Conservation (phyloP, 768 basidiomycete genomes). For the Psilocybe sp. region DNA sequence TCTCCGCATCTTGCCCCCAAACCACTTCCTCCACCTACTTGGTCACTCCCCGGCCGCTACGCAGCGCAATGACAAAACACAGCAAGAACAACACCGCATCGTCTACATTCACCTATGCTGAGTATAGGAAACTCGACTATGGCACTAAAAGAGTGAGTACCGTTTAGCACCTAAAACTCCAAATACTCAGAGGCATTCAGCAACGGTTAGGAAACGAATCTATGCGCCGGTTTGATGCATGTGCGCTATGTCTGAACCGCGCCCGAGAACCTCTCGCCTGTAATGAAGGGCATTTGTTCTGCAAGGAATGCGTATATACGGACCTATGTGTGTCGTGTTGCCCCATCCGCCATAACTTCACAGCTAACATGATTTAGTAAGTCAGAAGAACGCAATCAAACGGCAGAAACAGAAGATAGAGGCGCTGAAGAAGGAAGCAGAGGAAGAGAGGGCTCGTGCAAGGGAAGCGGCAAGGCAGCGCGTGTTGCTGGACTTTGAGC, state of each 20-base stretch:
- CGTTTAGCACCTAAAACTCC: background rate
- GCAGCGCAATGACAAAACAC: slow-evolving; percentile 70
- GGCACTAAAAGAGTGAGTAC: slow-evolving; percentile 69
- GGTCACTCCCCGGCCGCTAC: too few relatives aligned
- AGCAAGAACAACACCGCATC: slow-evolving; percentile 90
- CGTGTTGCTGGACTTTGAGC: slow-evolving; percentile 88
- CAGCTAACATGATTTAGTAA: slow-evolving; percentile 42
- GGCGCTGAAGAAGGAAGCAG: slow-evolving; percentile 72
- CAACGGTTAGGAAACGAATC: slow-evolving; percentile 89
- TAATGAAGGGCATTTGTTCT: slow-evolving; percentile 86
- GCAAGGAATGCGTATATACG: slow-evolving; percentile 90
- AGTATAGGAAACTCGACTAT: slow-evolving; percentile 83
- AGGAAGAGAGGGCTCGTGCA: slow-evolving; percentile 69
- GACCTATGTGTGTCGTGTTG: slow-evolving; percentile 62
- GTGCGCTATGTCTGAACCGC: slow-evolving; percentile 80
- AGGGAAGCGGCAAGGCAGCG: slow-evolving; percentile 80
- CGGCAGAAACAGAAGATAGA: slow-evolving; percentile 82
- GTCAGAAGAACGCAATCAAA: slow-evolving; percentile 92
- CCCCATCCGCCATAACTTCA: background rate
- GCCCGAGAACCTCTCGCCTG: slow-evolving; percentile 87
- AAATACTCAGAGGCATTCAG: slow-evolving; percentile 22
- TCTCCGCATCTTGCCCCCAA: too few relatives aligned
- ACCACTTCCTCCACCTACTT: too few relatives aligned
- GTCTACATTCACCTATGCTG: slow-evolving; percentile 87
- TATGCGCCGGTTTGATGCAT: slow-evolving; percentile 90